Evolutionary conservation across 2,329 filamentous ascomycete genomes (phyloP).

Genomic region (Cercospora sp.): DNA sequence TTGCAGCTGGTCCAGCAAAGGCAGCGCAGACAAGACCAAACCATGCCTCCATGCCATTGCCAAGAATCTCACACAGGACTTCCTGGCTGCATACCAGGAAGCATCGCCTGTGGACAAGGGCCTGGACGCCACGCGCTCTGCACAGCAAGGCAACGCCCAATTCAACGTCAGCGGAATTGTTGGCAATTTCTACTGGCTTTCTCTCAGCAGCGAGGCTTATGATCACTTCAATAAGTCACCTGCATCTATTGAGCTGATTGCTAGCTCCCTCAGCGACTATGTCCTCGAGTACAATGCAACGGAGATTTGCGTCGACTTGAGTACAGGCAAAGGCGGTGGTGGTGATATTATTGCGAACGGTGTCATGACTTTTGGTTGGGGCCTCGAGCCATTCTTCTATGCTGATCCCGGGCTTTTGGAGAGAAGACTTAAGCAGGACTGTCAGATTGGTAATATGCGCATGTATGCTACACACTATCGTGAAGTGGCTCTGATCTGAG

Average conservation of each 20-base stretch:
- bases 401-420: background rate
- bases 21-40: background rate
- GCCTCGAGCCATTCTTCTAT: background rate
- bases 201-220: background rate
- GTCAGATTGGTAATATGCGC: constrained; percentile 2
- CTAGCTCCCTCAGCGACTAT: background rate
- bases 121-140: background rate
- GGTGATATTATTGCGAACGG: background rate
- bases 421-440: background rate
- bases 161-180: background rate
- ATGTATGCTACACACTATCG: constrained; percentile 5
- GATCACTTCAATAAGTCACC: background rate
- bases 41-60: background rate
- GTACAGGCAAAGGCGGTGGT: background rate
- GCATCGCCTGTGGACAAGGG: background rate
- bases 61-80: constrained; percentile 1
- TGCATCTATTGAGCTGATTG: background rate
- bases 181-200: constrained; percentile 3
- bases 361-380: constrained; percentile 3
- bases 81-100: constrained; percentile 2
- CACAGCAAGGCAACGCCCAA: background rate
- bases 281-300: background rate
- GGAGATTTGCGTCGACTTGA: constrained; percentile 4
- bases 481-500: background rate
- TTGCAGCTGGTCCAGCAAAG: background rate